Evolutionary conservation across 2,329 filamentous ascomycete genomes (phyloP).

Genomic region (Apiospora malaysiana): DNA sequence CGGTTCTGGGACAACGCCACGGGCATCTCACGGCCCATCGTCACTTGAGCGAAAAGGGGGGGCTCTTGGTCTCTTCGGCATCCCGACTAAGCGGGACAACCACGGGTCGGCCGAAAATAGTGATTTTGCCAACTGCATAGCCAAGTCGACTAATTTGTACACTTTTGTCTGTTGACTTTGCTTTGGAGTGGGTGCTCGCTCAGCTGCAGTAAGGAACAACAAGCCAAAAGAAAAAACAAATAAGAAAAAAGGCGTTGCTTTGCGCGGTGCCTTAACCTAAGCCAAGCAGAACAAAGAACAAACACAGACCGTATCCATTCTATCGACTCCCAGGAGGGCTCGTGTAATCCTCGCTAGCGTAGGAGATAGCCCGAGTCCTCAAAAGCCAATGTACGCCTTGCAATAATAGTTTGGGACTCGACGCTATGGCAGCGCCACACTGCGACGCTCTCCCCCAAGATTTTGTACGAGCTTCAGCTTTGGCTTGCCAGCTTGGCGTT

Average conservation of each 20-base stretch:
- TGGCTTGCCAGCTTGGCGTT: background rate
- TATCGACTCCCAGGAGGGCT: background rate
- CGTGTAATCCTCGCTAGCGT: background rate
- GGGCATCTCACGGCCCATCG: background rate
- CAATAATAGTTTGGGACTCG: background rate
- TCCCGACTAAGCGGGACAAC: background rate
- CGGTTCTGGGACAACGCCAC: background rate
- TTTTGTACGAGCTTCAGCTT: background rate
- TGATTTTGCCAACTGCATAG: background rate
- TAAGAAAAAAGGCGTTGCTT: background rate
- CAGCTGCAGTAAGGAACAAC: background rate
- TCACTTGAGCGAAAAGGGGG: background rate
- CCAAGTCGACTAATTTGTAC: background rate
- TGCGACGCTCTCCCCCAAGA: too few species aligned
- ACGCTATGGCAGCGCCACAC: constrained; percentile 1
- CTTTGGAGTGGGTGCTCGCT: background rate
- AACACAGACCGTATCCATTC: background rate
- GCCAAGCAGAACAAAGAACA: background rate
- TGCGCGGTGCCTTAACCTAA: background rate
- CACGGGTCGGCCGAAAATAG: background rate
- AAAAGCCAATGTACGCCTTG: background rate
- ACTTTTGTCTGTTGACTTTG: background rate
- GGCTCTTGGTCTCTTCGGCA: background rate
- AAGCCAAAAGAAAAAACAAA: background rate
- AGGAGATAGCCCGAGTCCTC: background rate